These are phyloP conservation scores for Globomyces pollinis-pini DNA, from an alignment of 192 early-diverging fungal genomes.

Conservation along the genomic window DNA sequence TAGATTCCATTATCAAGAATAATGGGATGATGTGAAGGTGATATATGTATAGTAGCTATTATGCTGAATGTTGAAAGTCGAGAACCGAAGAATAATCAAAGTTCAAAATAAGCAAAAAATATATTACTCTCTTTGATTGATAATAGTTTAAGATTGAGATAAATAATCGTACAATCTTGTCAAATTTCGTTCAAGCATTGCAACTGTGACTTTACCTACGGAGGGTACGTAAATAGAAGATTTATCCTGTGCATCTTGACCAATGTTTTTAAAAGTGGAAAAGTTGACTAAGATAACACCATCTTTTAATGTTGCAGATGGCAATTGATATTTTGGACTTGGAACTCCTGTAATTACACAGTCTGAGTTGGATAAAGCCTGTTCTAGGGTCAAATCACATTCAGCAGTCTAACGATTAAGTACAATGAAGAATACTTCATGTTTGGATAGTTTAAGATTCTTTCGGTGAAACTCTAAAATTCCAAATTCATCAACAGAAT, in stretches of 20 bases:
- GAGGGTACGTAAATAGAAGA: conserved; percentile 93
- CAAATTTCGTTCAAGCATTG: conserved; percentile 96
- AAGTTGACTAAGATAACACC: conserved; percentile 98
- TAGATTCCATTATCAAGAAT: too few species aligned
- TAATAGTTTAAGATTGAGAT: not conserved
- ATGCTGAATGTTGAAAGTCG: too few species aligned
- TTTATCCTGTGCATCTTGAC: conserved; percentile 76
- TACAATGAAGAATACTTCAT: conserved; percentile 31
- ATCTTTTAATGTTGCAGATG: conserved; percentile 80
- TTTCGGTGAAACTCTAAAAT: conserved; percentile 55
- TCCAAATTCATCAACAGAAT: conserved; percentile 87
- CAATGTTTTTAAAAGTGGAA: conserved; percentile 91
- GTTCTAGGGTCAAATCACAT: conserved; percentile 61
- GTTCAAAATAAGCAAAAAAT: too few species aligned
- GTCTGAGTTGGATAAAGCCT: conserved; percentile 79
- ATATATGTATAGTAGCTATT: too few species aligned
- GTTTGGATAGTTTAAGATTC: conserved; percentile 32
- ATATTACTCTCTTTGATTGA: too few species aligned
- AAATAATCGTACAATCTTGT: conserved; percentile 59
- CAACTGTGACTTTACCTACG: conserved; percentile 97
- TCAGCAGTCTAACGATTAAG: conserved; percentile 60
- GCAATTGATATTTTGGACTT: conserved; percentile 75
- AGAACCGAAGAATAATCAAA: too few species aligned
- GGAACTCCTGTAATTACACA: conserved; percentile 99
- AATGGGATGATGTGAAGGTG: too few species aligned